A percentile compares a stretch with the other conserved stretches of the same genome.
Evolutionary conservation across 192 early-diverging fungal genomes (phyloP).

Genomic region (Podila minutissima): DNA sequence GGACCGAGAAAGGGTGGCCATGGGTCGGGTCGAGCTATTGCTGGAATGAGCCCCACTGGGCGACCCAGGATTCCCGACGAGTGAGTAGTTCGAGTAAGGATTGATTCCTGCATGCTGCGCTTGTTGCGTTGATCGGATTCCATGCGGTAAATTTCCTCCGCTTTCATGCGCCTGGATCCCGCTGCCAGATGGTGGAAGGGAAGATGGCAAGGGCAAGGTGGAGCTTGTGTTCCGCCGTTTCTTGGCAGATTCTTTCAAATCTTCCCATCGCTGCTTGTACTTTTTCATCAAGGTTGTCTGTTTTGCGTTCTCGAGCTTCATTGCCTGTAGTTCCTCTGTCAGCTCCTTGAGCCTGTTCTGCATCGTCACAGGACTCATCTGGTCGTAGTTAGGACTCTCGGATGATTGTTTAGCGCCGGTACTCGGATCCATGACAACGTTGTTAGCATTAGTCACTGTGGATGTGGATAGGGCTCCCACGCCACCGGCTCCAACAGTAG

Average conservation of each 20-base stretch:
- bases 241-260: constrained; percentile 79
- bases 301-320: constrained; percentile 59
- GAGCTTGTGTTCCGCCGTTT: constrained; percentile 44
- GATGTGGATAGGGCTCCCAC: background rate
- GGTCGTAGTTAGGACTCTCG: background rate
- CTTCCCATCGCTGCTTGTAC: constrained; percentile 84
- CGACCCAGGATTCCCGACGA: constrained; percentile 11
- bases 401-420: too few species aligned
- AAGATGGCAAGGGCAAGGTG: background rate
- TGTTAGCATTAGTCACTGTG: background rate
- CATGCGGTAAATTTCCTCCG: too few species aligned
- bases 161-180: background rate
- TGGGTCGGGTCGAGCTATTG: background rate
- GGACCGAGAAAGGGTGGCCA: background rate
- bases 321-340: constrained; percentile 63
- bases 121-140: background rate
- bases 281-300: constrained; percentile 65
- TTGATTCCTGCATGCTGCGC: background rate
- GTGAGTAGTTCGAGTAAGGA: constrained; percentile 19
- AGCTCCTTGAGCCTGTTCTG: constrained; percentile 62
- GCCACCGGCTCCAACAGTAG: constrained; percentile 13
- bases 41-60: background rate
- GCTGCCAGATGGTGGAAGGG: too few species aligned
- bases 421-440: too few species aligned
- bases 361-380: constrained; percentile 28